These are phyloP conservation scores for Lasiosphaeriaceae sp. DNA, from an alignment of 495 filamentous ascomycete genomes.

Conservation along the genomic window DNA sequence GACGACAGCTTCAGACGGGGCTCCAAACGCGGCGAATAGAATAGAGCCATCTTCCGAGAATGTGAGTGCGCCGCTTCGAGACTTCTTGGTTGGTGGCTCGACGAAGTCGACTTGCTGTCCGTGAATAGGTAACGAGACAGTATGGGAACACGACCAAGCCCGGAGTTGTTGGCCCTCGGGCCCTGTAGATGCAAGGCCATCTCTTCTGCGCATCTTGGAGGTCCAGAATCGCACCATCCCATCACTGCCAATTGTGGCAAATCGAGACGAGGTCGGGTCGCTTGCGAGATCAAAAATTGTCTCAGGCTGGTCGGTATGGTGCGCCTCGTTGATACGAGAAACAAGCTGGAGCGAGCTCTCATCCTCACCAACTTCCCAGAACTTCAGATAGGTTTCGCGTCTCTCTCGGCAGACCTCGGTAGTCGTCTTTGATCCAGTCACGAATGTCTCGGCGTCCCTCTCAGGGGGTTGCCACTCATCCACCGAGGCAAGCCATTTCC, in stretches of 20 bases:
- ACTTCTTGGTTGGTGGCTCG: slow-evolving; percentile 7
- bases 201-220: slow-evolving; percentile 57
- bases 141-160: slow-evolving; percentile 68
- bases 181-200: slow-evolving; percentile 56
- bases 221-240: slow-evolving; percentile 73
- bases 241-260: slow-evolving; percentile 83
- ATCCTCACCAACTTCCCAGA: slow-evolving; percentile 75
- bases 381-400: slow-evolving; percentile 78
- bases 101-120: slow-evolving; percentile 33
- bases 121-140: slow-evolving; percentile 50
- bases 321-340: slow-evolving; percentile 78
- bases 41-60: slow-evolving; percentile 88
- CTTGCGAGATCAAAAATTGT: slow-evolving; percentile 66
- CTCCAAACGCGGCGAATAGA: slow-evolving; percentile 57
- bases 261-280: slow-evolving; percentile 60
- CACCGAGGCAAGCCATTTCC: slow-evolving; percentile 85
- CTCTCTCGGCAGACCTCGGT: slow-evolving; percentile 42
- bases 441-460: slow-evolving; percentile 52
- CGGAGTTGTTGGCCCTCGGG: slow-evolving; percentile 50
- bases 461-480: slow-evolving; percentile 81
- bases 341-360: slow-evolving; percentile 66
- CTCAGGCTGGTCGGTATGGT: slow-evolving; percentile 52
- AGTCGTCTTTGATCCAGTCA: slow-evolving; percentile 33
- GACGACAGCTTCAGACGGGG: slow-evolving; percentile 44
- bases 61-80: slow-evolving; percentile 51